Evolutionary conservation across 2,329 filamentous ascomycete genomes (phyloP), one percentile per base, ranked within the genome.

Genomic region (Pseudogymnoascus sp.): DNA sequence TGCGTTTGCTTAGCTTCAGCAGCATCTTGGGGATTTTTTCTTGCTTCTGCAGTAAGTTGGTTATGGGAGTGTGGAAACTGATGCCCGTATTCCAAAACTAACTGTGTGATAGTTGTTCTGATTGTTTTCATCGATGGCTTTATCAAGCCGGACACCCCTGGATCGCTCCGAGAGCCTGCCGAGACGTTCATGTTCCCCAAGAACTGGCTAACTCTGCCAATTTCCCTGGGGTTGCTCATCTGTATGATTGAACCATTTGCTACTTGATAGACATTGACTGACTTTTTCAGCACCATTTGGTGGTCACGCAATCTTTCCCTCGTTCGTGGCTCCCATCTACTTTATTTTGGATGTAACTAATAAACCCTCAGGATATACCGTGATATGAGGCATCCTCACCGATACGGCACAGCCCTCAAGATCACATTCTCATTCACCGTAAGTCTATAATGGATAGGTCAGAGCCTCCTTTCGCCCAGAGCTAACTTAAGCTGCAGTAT

Each of bases 1-100:
- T 97, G 65, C 85, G 91, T 35, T 79, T 93, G 63, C 78, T 99
- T 65, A 96, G 91, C 69, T 91, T 96, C 71, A 96, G 91, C 26
- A 96, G 91, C 73, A 87, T 97, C 64, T 79, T 97, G 66, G 93
- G 93, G n/a, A 96, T 99, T 61, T 79, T 97, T 68, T 93, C 86
- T 64, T 96, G 91, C 68, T 88, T 96, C 68, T 87, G 87, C 71
- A 97, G 90, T 93, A 79, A 80, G 89, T n/a, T n/a, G n/a, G n/a
- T n/a, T n/a, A n/a, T n/a, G n/a, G n/a, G n/a, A n/a, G n/a, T n/a
- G n/a, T n/a, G n/a, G n/a, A n/a, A n/a, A n/a, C n/a, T n/a, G n/a
- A n/a, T n/a, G n/a, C n/a, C n/a, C n/a, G n/a, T n/a, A n/a, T n/a
- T n/a, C n/a, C n/a, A 31, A 46, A 19, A 61, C 74, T 79, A 67